phyloP scores from a whole-genome alignment of 2,329 filamentous ascomycete genomes.

The Camptophora hylomeconis region DNA sequence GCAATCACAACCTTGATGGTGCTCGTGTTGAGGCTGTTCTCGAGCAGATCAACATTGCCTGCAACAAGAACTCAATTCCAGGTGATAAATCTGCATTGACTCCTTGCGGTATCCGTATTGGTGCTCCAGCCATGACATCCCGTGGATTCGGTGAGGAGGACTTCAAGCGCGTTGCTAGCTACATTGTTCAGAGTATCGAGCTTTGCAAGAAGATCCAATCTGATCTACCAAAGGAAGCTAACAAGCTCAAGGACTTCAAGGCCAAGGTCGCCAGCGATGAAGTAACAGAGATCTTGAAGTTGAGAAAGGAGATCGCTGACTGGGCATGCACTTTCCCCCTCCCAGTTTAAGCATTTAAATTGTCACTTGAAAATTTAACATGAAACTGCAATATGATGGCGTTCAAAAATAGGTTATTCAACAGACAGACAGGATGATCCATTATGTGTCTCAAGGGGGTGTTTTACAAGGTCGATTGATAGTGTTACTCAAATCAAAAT shows the following conservation, averaged over 20 bases:
- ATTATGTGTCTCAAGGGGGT: no score
- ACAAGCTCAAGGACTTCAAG: slow-evolving; percentile 99
- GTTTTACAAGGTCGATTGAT: no score
- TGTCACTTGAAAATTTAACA: background rate
- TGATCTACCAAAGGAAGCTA: slow-evolving; percentile 82
- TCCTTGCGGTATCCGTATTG: slow-evolving; percentile 85
- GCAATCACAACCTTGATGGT: slow-evolving; percentile 74
- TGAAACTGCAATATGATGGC: no score
- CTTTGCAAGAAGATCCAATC: slow-evolving; percentile 77
- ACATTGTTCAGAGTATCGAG: slow-evolving; percentile 71
- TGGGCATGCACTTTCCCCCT: slow-evolving; percentile 91
- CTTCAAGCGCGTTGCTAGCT: slow-evolving; percentile 73
- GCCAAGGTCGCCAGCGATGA: slow-evolving; percentile 70
- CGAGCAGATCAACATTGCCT: slow-evolving; percentile 87
- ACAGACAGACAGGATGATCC: no score
- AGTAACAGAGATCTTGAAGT: slow-evolving; percentile 65
- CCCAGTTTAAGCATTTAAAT: slow-evolving; percentile 46
- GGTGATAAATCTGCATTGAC: slow-evolving; percentile 89
- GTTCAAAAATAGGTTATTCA: no score
- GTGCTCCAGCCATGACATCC: slow-evolving; percentile 94
- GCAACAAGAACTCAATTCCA: slow-evolving; percentile 98
- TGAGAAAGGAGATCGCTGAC: slow-evolving; percentile 76
- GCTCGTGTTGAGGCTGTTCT: slow-evolving; percentile 83
- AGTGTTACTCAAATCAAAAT: no score
- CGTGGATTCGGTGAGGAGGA: slow-evolving; percentile 82